Evolutionary conservation across 306 rosid genomes (phyloP), one percentile per base, ranked within the genome.

Genomic region (Quercus berberidifolia): DNA sequence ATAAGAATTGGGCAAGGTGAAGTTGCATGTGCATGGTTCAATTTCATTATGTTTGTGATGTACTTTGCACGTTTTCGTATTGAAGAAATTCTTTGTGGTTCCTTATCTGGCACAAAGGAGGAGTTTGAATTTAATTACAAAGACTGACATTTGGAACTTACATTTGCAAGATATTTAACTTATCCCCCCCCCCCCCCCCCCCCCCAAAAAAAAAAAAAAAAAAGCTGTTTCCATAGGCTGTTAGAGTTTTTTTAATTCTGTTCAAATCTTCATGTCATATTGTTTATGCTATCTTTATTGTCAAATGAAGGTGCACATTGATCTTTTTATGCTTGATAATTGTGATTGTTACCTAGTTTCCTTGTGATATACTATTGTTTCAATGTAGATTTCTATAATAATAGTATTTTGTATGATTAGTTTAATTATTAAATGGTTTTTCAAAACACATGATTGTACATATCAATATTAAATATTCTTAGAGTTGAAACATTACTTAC

Each of bases 1-100:
- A 92, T 86, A 78, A 87, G 81, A 89, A 95, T 95, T 80, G 99
- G 99, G 74, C 98, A 92, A 87, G 99, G 98, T 91, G 87, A 86
- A 54, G 67, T 76, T 55, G 30, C 38, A 62, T 72, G 60, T 73
- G 70, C 30, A 71, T 55, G 73, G 65, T 20, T 68, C 63, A 21
- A 71, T 67, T 17, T 9, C 46, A 21, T 71, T 51, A 33, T 76
- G 69, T 38, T 55, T 17, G 2, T 64, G 5, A 67, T 31, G 38
- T 67, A 8, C 54, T 49, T 49, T 6, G 33, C 26, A 67, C n/a
- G 20, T 33, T 18, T 67, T 67, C 25, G 33, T 31, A 18, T n/a
- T 67, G 52, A 33, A 64, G 70, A 15, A 30, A 33, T 21, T 67
- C 25, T 18, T n/a, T 67, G 52, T 23, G 38, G 51, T 46, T n/a